A percentile compares a stretch with the other conserved stretches of the same genome.
Evolutionary conservation across 306 rosid genomes (phyloP).

Genomic region (Cicer cuneatum): DNA sequence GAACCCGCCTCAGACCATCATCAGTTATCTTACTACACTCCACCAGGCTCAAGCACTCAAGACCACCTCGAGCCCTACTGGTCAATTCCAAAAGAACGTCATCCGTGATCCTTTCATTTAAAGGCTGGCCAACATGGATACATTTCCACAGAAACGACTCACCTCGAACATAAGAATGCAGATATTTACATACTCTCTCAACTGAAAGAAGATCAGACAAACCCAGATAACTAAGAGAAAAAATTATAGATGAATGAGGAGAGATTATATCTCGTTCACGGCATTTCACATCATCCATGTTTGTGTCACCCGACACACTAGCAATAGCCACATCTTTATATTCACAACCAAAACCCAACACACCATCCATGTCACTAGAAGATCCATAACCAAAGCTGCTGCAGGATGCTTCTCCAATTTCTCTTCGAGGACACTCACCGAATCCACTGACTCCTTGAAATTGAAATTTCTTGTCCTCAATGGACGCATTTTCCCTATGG

Average conservation of each 20-base stretch:
- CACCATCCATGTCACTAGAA: slow-evolving; percentile 39
- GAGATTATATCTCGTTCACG: slow-evolving; percentile 49
- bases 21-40: slow-evolving; percentile 88
- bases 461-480: slow-evolving; percentile 48
- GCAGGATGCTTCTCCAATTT: slow-evolving; percentile 45
- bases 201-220: slow-evolving; percentile 72
- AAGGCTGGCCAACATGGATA: slow-evolving; percentile 74
- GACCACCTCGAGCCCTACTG: slow-evolving; percentile 71
- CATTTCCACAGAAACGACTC: slow-evolving; percentile 83
- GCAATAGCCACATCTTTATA: slow-evolving; percentile 38
- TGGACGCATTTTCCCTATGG: slow-evolving; percentile 21
- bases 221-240: slow-evolving; percentile 65
- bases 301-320: slow-evolving; percentile 40
- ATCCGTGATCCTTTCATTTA: slow-evolving; percentile 86
- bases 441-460: slow-evolving; percentile 36
- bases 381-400: slow-evolving; percentile 46
- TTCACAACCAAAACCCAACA: slow-evolving; percentile 28
- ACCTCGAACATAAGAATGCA: slow-evolving; percentile 57
- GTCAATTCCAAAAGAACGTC: slow-evolving; percentile 74
- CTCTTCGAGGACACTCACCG: slow-evolving; percentile 48
- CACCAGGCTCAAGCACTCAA: slow-evolving; percentile 79
- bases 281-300: slow-evolving; percentile 36
- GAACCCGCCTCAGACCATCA: slow-evolving; percentile 78
- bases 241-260: slow-evolving; percentile 63
- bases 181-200: slow-evolving; percentile 70